Evolutionary conservation across 345 rosid species (phyloP), one percentile per base, ranked within the genome.

Genomic region (Rhodomyrtus tomentosa): DNA sequence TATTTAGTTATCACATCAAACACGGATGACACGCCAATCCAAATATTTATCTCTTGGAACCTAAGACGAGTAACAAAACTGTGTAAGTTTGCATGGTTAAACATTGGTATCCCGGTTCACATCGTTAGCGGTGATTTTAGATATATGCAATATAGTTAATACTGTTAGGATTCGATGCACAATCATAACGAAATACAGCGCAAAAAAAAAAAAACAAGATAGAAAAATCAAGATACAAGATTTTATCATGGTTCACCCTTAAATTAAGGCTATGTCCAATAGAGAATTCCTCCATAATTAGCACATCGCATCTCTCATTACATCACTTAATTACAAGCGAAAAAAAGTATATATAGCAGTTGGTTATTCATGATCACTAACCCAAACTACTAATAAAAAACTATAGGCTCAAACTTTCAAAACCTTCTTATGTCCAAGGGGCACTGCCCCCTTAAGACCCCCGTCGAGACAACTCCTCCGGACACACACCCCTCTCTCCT

Each of bases 391-490:
- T 13, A 58, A 27, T 58, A 13, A 58, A 58, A 58, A 49, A 49
- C 11, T 58, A 6, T 58, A 4, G 2, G 29, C 38, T 27, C 15
- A 58, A 56, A 27, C 15, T 27, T 13, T 58, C 13, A 27, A 6
- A 12, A 2, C 0, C 72, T 1, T 13, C 14, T 14, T 1, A 0
- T 2, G 1, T 15, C 9, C 6, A 5, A 7, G 15, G 6, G 3
- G 7, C 1, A 0, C 36, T 27, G 3, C 5, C 20, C 4, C 18
- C 27, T 3, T 1, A 29, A 56, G 50, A 49, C 50, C 18, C 15
- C 68, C 0, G 7, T 8, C 14, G 16, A 13, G 36, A 20, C 8
- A 15, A 36, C 50, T 49, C 8, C 8, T 20, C 14, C 15, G 36
- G 15, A 58, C 4, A 1, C 4, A 1, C 50, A 16, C 36, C 0